Evolutionary conservation across 441 rosid species (phyloP).

Genomic region (Biscutella auriculata): DNA sequence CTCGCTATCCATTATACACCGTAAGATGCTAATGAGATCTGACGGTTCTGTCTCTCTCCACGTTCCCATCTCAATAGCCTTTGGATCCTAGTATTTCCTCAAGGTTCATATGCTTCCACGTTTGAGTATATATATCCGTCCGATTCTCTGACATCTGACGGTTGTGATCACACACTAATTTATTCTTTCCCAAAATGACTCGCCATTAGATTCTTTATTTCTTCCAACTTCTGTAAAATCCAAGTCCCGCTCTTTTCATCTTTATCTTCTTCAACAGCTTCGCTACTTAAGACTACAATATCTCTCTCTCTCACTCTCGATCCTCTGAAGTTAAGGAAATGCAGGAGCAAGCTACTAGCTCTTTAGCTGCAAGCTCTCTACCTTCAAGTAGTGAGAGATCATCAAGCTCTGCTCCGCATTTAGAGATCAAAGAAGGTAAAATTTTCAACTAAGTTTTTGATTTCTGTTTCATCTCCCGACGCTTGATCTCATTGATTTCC

Average conservation of each 20-base stretch:
- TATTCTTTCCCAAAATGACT: constrained; percentile 15
- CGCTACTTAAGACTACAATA: not conserved
- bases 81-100: constrained; percentile 36
- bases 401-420: constrained; percentile 64
- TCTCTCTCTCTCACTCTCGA: not conserved
- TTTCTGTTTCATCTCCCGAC: not conserved
- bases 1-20: constrained; percentile 8
- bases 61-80: constrained; percentile 33
- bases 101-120: constrained; percentile 59
- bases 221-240: constrained; percentile 11
- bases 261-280: constrained; percentile 6
- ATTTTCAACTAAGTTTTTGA: not conserved
- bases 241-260: constrained; percentile 27
- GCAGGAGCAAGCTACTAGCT: constrained; percentile 70
- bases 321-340: constrained; percentile 20
- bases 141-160: constrained; percentile 40
- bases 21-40: constrained; percentile 28
- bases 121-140: constrained; percentile 12
- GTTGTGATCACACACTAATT: constrained; percentile 8
- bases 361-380: constrained; percentile 62
- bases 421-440: constrained; percentile 74
- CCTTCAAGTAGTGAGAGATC: constrained; percentile 89
- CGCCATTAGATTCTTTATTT: constrained; percentile 15
- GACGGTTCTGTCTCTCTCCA: constrained; percentile 23
- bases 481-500: constrained; percentile 4